These are phyloP conservation scores for Wickerhamiella sorbophila DNA, from an alignment of 805 yeast species.

Conservation along the genomic window DNA sequence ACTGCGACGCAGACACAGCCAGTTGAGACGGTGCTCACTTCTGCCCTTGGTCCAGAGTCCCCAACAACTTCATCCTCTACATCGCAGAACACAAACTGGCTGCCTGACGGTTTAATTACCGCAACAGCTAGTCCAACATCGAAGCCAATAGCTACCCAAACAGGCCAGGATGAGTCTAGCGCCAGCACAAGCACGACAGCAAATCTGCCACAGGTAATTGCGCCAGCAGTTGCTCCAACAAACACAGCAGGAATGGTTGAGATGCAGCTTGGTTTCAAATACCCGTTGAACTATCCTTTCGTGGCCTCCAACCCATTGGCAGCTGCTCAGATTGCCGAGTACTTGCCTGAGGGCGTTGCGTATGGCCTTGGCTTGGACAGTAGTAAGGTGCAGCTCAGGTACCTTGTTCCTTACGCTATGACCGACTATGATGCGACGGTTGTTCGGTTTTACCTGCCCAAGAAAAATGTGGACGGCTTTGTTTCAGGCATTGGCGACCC, in stretches of 20 bases:
- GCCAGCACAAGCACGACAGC: constrained; percentile 6
- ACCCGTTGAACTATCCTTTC: constrained; percentile 69
- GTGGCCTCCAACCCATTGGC: constrained; percentile 59
- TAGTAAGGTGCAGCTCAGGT: constrained; percentile 40
- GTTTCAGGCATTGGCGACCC: constrained; percentile 35
- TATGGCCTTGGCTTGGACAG: constrained; percentile 40
- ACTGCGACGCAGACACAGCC: not conserved
- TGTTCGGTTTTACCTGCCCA: constrained; percentile 77
- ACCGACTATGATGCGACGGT: constrained; percentile 64
- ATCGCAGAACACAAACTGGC: constrained; percentile 30
- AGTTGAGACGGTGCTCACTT: constrained; percentile 1
- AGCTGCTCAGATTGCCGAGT: constrained; percentile 75
- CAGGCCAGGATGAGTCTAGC: constrained; percentile 17
- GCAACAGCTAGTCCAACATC: constrained; percentile 20
- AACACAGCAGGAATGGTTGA: constrained; percentile 34
- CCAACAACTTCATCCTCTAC: constrained; percentile 8
- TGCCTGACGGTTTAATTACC: constrained; percentile 32
- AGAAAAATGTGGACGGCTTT: constrained; percentile 34
- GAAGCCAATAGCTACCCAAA: constrained; percentile 18
- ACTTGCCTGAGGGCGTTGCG: constrained; percentile 58
- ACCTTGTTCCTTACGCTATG: constrained; percentile 53
- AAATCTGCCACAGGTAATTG: constrained; percentile 55
- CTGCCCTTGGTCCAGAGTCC: constrained; percentile 7
- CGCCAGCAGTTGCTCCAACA: constrained; percentile 37
- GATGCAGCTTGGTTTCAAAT: constrained; percentile 65